Evolutionary conservation across 2,329 filamentous ascomycete genomes (phyloP).

Genomic region (Aspergillus sp.): DNA sequence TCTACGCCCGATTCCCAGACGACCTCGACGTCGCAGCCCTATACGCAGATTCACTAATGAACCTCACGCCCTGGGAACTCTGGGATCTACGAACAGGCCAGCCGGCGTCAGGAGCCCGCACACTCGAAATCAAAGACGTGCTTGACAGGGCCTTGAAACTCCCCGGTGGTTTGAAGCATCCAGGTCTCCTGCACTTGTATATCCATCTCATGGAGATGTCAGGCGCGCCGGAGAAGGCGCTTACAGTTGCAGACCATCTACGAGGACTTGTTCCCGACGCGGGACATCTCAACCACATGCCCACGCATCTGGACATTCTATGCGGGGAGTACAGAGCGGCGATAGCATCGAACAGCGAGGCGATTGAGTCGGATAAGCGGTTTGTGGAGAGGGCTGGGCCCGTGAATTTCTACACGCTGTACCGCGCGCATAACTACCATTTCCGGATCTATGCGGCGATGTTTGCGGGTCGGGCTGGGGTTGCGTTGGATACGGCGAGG

Average conservation of each 20-base stretch:
- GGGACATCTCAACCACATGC: slow-evolving; percentile 75
- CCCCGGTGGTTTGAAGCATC: slow-evolving; percentile 56
- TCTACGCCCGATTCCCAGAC: slow-evolving; percentile 53
- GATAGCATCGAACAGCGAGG: slow-evolving; percentile 65
- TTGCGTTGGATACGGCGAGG: slow-evolving; percentile 61
- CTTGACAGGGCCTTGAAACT: slow-evolving; percentile 59
- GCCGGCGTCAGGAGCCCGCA: slow-evolving; percentile 56
- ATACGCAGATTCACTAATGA: slow-evolving; percentile 66
- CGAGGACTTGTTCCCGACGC: slow-evolving; percentile 66
- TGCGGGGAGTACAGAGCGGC: slow-evolving; percentile 69
- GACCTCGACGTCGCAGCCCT: slow-evolving; percentile 65
- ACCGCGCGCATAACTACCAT: slow-evolving; percentile 72
- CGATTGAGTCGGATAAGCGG: slow-evolving; percentile 67
- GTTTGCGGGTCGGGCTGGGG: slow-evolving; percentile 66
- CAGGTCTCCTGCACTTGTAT: slow-evolving; percentile 72
- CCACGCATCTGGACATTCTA: slow-evolving; percentile 72
- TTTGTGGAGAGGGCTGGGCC: slow-evolving; percentile 61
- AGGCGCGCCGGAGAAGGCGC: slow-evolving; percentile 60
- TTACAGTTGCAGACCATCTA: slow-evolving; percentile 61
- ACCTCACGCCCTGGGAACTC: slow-evolving; percentile 63
- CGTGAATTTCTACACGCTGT: slow-evolving; percentile 72
- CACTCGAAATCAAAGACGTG: slow-evolving; percentile 58
- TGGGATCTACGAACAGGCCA: slow-evolving; percentile 62
- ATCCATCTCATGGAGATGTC: slow-evolving; percentile 81
- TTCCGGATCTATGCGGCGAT: slow-evolving; percentile 76